Evolutionary conservation across 192 early-diverging fungal genomes (phyloP).

Genomic region (Gigaspora rosea): DNA sequence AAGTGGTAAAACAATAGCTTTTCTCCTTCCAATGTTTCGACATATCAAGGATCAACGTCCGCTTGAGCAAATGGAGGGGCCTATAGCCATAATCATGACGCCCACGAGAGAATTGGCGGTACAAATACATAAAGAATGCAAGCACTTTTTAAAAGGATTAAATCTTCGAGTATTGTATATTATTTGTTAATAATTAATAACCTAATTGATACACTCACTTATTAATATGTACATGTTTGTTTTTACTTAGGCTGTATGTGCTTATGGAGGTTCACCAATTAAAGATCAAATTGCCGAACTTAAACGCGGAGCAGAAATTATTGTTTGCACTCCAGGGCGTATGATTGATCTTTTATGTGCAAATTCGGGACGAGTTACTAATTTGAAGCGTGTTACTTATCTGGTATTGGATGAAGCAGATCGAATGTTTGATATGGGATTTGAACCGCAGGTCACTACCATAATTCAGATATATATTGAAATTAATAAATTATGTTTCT

Average conservation of each 20-base stretch:
- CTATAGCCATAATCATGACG: slow-evolving; percentile 86
- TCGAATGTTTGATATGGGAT: slow-evolving; percentile 99
- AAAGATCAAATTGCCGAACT: slow-evolving; percentile 88
- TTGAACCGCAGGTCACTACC: slow-evolving; percentile 82
- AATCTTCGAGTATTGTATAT: slow-evolving; percentile 57
- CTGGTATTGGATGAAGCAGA: slow-evolving; percentile 96
- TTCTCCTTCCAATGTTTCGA: slow-evolving; percentile 92
- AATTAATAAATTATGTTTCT: neutral
- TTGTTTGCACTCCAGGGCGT: slow-evolving; percentile 91
- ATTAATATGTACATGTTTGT: neutral
- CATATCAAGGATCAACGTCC: slow-evolving; percentile 90
- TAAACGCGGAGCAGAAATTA: slow-evolving; percentile 87
- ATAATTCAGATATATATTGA: neutral
- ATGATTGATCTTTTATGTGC: slow-evolving; percentile 88
- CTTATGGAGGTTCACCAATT: slow-evolving; percentile 85
- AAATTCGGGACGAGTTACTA: slow-evolving; percentile 85
- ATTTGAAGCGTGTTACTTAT: slow-evolving; percentile 87
- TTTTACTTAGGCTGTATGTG: slow-evolving; percentile 68
- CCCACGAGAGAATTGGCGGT: slow-evolving; percentile 91
- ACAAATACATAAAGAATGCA: slow-evolving; percentile 92
- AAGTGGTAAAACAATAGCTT: slow-evolving; percentile 91
- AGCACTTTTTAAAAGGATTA: slow-evolving; percentile 83
- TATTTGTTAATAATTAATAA: neutral
- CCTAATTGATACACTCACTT: neutral
- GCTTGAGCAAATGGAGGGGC: slow-evolving; percentile 77